phyloP scores from a whole-genome alignment of 345 rosid species.

The Physaria fendleri region DNA sequence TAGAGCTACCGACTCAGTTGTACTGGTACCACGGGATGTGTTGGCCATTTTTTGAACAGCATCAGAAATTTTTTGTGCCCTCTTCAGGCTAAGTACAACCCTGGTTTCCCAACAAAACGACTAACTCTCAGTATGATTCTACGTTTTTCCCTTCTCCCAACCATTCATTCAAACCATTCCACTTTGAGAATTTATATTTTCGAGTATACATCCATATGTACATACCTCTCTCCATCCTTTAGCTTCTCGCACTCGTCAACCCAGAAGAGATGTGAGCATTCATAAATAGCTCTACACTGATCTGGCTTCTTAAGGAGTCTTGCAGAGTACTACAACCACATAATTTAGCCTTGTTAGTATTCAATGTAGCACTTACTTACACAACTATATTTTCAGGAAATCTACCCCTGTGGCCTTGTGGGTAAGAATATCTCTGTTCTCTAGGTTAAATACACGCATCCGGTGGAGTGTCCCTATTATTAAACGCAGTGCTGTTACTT shows the following conservation, averaged over 20 bases:
- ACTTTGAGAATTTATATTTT: not conserved
- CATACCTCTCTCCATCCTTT: slow-evolving; percentile 96
- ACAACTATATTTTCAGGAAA: slow-evolving; percentile 3
- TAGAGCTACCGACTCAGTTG: slow-evolving; percentile 62
- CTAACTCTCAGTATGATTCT: not conserved
- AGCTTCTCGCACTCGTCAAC: slow-evolving; percentile 68
- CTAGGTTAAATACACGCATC: slow-evolving; percentile 89
- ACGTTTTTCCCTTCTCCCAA: not conserved
- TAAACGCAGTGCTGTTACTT: slow-evolving; percentile 81
- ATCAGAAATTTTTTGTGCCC: slow-evolving; percentile 82
- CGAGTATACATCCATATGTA: not conserved
- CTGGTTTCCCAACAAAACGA: slow-evolving; percentile 29
- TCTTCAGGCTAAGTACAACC: slow-evolving; percentile 81
- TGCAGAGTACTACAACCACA: slow-evolving; percentile 76
- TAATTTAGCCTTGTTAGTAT: slow-evolving; percentile 1
- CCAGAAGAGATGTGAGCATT: slow-evolving; percentile 95
- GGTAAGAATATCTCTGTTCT: slow-evolving; percentile 86
- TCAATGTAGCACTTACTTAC: not conserved
- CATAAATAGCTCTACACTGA: slow-evolving; percentile 95
- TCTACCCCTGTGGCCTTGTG: slow-evolving; percentile 97
- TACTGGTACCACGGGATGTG: slow-evolving; percentile 55
- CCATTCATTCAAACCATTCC: too few species aligned
- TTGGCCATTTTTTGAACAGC: slow-evolving; percentile 85
- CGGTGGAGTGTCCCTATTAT: slow-evolving; percentile 95
- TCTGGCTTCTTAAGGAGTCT: slow-evolving; percentile 96